A percentile compares a stretch with the other conserved stretches of the same genome.
These are phyloP conservation scores for Aspergillus cejpii DNA, from an alignment of 2,329 filamentous ascomycete genomes.

Conservation along the genomic window DNA sequence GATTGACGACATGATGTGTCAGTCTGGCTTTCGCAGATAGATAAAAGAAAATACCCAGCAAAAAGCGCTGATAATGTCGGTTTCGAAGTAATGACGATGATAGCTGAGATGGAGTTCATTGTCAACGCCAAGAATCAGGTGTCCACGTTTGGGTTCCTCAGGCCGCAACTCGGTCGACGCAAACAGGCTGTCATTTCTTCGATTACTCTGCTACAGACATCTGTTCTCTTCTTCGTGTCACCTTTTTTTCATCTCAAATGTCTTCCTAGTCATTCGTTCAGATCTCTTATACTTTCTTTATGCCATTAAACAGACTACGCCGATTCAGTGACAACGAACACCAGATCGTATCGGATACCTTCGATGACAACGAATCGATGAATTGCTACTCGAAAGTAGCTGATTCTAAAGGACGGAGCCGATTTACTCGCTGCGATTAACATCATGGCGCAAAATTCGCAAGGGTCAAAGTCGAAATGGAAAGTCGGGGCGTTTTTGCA, in stretches of 20 bases:
- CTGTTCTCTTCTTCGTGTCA: neutral
- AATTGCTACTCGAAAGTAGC: constrained; percentile 11
- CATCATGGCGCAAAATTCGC: constrained; percentile 32
- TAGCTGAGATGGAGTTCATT: neutral
- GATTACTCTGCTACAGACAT: too few relatives aligned
- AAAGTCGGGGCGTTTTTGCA: constrained; percentile 65
- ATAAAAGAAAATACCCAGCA: neutral
- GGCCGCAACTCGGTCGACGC: neutral
- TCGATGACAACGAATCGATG: constrained; percentile 7
- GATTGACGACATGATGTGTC: constrained; percentile 49
- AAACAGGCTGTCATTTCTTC: neutral
- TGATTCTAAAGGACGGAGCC: neutral
- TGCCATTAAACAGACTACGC: neutral
- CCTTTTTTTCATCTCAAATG: constrained; percentile 4
- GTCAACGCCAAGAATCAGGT: neutral
- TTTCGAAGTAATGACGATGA: neutral
- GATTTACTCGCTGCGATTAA: neutral
- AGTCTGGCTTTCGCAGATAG: neutral
- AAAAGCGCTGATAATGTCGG: neutral
- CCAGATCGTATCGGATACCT: constrained; percentile 8
- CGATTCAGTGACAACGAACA: constrained; percentile 6
- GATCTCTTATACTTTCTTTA: neutral
- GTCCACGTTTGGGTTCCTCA: neutral
- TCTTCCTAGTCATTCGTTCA: constrained; percentile 7
- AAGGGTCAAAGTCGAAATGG: constrained; percentile 57